Conservation (phyloP, 495 filamentous ascomycete genomes). For the Niebla homalea region DNA sequence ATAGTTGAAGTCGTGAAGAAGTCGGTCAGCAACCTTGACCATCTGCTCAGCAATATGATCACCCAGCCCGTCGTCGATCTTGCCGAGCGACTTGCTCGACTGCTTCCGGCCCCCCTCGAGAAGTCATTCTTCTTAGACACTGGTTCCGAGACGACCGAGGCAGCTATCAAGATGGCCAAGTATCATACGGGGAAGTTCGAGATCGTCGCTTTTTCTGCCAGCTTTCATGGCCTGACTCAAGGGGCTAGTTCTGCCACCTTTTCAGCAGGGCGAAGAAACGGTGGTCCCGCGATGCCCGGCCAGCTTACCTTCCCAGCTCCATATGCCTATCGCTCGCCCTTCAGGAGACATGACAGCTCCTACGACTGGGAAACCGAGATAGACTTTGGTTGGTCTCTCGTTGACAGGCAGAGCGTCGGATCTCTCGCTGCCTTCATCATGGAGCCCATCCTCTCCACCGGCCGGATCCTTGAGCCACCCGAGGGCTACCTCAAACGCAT, state of each 20-base stretch:
- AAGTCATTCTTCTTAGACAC: slow-evolving; percentile 34
- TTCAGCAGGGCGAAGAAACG: slow-evolving; percentile 31
- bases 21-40: slow-evolving; percentile 33
- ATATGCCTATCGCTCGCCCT: slow-evolving; percentile 39
- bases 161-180: slow-evolving; percentile 47
- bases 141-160: slow-evolving; percentile 60
- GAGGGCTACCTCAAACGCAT: slow-evolving; percentile 52
- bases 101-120: slow-evolving; percentile 27
- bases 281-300: slow-evolving; percentile 36
- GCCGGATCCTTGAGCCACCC: slow-evolving; percentile 51
- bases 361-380: slow-evolving; percentile 34
- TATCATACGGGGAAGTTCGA: slow-evolving; percentile 33
- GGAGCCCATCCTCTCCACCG: slow-evolving; percentile 47
- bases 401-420: slow-evolving; percentile 55
- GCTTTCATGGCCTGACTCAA: slow-evolving; percentile 63
- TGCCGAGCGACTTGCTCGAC: slow-evolving; percentile 29
- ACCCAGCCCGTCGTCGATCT: slow-evolving; percentile 37
- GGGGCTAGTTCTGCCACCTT: slow-evolving; percentile 50
- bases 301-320: slow-evolving; percentile 55
- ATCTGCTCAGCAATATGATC: slow-evolving; percentile 42
- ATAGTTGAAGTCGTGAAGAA: slow-evolving; percentile 35
- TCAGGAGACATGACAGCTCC: slow-evolving; percentile 33
- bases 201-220: slow-evolving; percentile 53
- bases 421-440: slow-evolving; percentile 69
- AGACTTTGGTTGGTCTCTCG: slow-evolving; percentile 44